These are phyloP conservation scores for Fraxinus xanthoxyloides DNA, from an alignment of 305 asterid species.

Conservation along the genomic window DNA sequence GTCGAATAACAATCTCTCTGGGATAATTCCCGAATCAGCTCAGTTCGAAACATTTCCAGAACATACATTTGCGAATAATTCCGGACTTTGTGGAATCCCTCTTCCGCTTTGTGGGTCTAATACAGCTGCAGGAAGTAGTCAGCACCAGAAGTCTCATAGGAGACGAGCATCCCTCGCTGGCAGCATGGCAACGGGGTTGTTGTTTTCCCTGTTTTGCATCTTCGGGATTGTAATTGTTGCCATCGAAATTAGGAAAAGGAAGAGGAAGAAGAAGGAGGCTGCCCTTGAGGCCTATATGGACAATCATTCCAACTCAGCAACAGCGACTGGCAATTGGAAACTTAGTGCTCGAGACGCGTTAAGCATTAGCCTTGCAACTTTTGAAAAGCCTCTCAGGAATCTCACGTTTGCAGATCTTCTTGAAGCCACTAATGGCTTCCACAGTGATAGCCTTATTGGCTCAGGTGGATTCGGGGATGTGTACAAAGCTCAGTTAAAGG, in stretches of 20 bases:
- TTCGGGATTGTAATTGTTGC: conserved; percentile 67
- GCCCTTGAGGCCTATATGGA: conserved; percentile 78
- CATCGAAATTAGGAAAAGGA: conserved; percentile 56
- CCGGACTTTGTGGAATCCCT: conserved; percentile 91
- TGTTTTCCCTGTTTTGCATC: conserved; percentile 75
- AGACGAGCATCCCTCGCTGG: conserved; percentile 72
- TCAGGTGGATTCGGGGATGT: conserved; percentile 84
- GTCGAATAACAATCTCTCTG: conserved; percentile 74
- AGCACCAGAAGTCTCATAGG: conserved; percentile 47
- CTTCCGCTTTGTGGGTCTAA: conserved; percentile 47
- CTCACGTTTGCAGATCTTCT: conserved; percentile 84
- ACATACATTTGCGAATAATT: conserved; percentile 55
- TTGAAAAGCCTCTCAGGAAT: conserved; percentile 79
- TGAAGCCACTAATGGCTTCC: conserved; percentile 70
- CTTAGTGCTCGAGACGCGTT: conserved; percentile 65
- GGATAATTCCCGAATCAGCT: conserved; percentile 68
- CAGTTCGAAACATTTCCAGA: conserved; percentile 78
- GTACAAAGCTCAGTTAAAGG: conserved; percentile 68
- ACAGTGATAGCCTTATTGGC: conserved; percentile 56
- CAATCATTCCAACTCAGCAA: conserved; percentile 60
- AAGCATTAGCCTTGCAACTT: conserved; percentile 69
- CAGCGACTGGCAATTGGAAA: conserved; percentile 61
- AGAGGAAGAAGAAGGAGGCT: conserved; percentile 66
- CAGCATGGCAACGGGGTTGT: conserved; percentile 75
- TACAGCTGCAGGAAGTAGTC: conserved; percentile 28